Evolutionary conservation across 345 rosid species (phyloP).

Genomic region (Camelina sativa): DNA sequence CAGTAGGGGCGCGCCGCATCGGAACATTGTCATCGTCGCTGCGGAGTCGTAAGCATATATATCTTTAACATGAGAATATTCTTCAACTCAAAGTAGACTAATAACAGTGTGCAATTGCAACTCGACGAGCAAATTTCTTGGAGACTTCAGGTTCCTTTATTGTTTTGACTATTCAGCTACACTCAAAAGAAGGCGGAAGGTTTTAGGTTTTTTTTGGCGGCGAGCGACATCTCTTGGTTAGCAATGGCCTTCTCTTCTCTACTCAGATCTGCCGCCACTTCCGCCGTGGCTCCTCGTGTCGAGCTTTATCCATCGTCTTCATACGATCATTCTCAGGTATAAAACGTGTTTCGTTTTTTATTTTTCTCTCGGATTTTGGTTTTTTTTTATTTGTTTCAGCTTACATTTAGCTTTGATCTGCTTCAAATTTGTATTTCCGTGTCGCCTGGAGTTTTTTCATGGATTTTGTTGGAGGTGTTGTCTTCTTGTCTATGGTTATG

Average conservation of each 20-base stretch:
- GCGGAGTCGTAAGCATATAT: conserved; percentile 14
- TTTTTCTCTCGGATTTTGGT: not conserved
- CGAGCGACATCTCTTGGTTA: conserved; percentile 23
- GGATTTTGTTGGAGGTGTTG: not conserved
- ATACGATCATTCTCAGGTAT: conserved; percentile 60
- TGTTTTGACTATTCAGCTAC: conserved; percentile 18
- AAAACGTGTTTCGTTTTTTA: not conserved
- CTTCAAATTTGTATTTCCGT: not conserved
- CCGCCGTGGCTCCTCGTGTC: conserved; percentile 44
- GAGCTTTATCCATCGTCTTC: conserved; percentile 46
- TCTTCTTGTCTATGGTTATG: not conserved
- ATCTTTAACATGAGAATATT: conserved; percentile 35
- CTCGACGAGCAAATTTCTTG: conserved; percentile 25
- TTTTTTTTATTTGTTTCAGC: not conserved
- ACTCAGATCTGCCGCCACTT: conserved; percentile 62
- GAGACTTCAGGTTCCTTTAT: conserved; percentile 11
- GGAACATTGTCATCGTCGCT: conserved; percentile 7
- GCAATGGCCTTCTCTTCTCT: conserved; percentile 70
- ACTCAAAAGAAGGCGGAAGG: conserved; percentile 9
- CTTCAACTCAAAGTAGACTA: not conserved
- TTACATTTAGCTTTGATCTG: conserved; percentile 13
- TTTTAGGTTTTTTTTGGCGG: conserved; percentile 16
- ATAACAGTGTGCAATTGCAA: conserved; percentile 14
- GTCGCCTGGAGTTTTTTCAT: not conserved
- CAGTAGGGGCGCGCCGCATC: not conserved